Base-by-base conservation (phyloP, 2,329 filamentous ascomycete species). In the Thermothelomyces thermophilus region DNA sequence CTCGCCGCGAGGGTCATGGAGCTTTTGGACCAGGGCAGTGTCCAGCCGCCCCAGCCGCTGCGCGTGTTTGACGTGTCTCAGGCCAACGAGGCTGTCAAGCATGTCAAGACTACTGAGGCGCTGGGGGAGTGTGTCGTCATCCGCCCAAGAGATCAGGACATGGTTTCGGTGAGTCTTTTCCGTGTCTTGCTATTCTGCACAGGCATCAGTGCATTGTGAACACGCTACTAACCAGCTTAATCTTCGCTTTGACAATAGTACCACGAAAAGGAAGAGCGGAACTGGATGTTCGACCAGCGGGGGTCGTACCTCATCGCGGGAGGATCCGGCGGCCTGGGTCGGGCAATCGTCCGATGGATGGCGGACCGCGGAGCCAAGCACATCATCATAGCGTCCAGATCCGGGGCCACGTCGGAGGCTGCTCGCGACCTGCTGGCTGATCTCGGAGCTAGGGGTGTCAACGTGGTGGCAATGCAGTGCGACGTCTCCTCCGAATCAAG, bases 101-200 rank as follows among this genome's bases (percentile, higher is more conserved):
- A 66, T 46, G 65, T 75, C 64, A 67, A 73, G 47, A 60, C 54
- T 4, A 70, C 68, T 0, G 55, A 54, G 17, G 70, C 72, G 45
- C 67, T 71, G 11, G 71, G 70, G 0, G 36, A 17, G 13, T 70
- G 70, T 30, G 66, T 74, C 10, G 61, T 73, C 11, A 40, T 70
- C 13, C 56, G 50, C 37, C 46, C 61, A 4, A 17, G 20, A 13
- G 30, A 37, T 1, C 14, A 37, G 7, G 48, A 51, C 22, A 30
- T 47, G 13, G 47, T 53, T 6, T 34, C 37, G 35, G 28, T 33
- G 16, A 43, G 41, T 33, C 30, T 19, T 19, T 42, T 16, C 37
- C 9, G 34, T 5, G 24, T 8, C 26, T 14, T 26, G 20, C 5
- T 2, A 14, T n/a, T 9, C 8, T 24, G 37, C 19, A 16, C 5